Evolutionary conservation across 305 asterid genomes (phyloP).

Genomic region (Plantago lanceolata): DNA sequence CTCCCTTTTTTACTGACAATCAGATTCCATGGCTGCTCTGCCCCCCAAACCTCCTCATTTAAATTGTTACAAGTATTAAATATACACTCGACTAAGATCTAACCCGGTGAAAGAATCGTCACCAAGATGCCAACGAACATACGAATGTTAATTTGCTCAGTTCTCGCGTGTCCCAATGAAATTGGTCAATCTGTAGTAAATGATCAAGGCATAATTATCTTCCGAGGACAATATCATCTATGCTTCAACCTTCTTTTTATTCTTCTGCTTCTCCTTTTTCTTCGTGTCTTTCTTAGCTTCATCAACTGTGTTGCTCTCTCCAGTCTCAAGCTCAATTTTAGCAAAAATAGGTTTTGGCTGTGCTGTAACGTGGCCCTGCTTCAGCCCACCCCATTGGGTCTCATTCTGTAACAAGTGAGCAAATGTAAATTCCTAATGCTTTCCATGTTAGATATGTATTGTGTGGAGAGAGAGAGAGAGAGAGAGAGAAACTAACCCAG

Average conservation of each 20-base stretch:
- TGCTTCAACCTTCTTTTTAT: constrained; percentile 48
- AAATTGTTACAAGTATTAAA: background rate
- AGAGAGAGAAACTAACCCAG: constrained; percentile 56
- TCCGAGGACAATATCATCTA: constrained; percentile 24
- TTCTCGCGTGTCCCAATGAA: constrained; percentile 5
- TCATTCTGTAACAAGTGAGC: constrained; percentile 53
- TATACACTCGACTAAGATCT: background rate
- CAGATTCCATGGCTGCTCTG: background rate
- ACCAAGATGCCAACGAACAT: constrained; percentile 4
- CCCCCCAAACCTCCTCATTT: background rate
- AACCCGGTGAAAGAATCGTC: background rate
- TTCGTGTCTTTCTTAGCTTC: constrained; percentile 41
- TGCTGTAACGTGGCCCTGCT: constrained; percentile 65
- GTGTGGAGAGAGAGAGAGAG: constrained; percentile 19
- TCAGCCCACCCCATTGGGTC: constrained; percentile 87
- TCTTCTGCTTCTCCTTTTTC: constrained; percentile 42
- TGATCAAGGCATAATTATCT: constrained; percentile 5
- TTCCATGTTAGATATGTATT: too few species aligned
- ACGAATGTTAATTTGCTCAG: background rate
- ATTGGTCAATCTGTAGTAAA: constrained; percentile 15
- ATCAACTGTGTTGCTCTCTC: constrained; percentile 31
- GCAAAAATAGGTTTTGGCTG: constrained; percentile 74
- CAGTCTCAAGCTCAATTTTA: constrained; percentile 56
- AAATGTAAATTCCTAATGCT: constrained; percentile 17
- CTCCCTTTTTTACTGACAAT: background rate